Conservation (phyloP, 163 green algal genomes). For the Scenedesmus sp. region DNA sequence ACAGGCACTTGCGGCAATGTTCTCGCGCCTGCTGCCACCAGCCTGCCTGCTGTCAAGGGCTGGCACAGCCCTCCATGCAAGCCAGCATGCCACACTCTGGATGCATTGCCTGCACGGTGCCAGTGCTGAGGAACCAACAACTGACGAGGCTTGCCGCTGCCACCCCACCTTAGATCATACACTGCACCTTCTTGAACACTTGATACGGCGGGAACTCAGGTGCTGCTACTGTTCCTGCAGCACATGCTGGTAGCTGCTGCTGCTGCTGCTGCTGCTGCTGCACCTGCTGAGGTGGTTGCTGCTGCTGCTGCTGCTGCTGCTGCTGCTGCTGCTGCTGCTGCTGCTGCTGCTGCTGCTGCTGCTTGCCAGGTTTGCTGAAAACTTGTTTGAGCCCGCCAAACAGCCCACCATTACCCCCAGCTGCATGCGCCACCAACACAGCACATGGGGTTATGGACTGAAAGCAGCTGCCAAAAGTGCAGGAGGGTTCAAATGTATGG, state of each 20-base stretch:
- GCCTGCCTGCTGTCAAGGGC: background rate
- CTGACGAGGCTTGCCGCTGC: background rate
- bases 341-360: slow-evolving; percentile 7
- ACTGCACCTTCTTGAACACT: slow-evolving; percentile 51
- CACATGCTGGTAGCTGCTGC: background rate
- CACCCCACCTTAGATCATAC: slow-evolving; percentile 62
- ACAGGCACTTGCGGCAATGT: background rate
- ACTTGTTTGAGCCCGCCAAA: slow-evolving; percentile 14
- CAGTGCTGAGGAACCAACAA: background rate
- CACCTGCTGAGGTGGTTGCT: background rate
- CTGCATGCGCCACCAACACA: background rate
- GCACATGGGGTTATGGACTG: too few relatives aligned
- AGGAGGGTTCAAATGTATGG: background rate
- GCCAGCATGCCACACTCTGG: too few relatives aligned
- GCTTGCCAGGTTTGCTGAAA: background rate
- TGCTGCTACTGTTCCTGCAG: slow-evolving; percentile 13
- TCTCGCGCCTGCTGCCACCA: background rate
- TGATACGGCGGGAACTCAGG: slow-evolving; percentile 60
- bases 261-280: background rate
- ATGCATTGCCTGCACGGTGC: background rate
- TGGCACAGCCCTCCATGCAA: too few relatives aligned
- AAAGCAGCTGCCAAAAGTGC: background rate
- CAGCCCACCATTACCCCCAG: background rate
- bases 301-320: background rate
- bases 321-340: background rate